Base-by-base conservation (phyloP, 202 grass and related monocot species). In the Zoysia matrella region DNA sequence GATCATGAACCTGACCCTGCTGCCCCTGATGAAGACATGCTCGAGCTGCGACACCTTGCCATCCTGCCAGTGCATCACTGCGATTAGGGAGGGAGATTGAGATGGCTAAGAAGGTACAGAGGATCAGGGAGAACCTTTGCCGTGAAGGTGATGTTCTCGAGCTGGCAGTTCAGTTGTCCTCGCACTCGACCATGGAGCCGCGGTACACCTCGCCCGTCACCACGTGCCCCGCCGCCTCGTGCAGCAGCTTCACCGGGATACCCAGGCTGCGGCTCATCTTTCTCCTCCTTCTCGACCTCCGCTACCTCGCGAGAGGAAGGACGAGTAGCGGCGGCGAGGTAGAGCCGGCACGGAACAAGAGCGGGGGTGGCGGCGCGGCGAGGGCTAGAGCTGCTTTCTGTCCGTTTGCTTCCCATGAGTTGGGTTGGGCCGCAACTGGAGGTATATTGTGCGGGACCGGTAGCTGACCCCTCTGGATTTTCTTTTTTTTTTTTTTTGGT, bases 101-200 rank as follows among this genome's bases (percentile, higher is more conserved):
- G 22, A 22, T 22, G 22, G 22, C 22, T 22, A 22, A 22, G 22
- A 22, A 22, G 22, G 22, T 22, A 22, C 22, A 22, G 22, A 22
- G 22, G 22, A 22, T 22, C 22, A 22, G 22, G 22, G 22, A 22
- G 22, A 22, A 93, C 91, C 87, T 91, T 99, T 3, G 91, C 89
- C 6, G 91, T 96, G 91, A 87, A 99, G 81, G 91, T 94, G 83
- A 96, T 95, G 75, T 74, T 92, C 6, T 96, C 89, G 46, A 99
- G 87, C 69, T 96, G 89, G 89, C 97, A 99, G 83, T 96, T 99
- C 97, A 96, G 93, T 99, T 99, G 86, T 99, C 97, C 89, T 99
- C 91, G 87, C 93, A 99, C 83, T 99, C 97, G 60, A 96, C 73
- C 85, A 96, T 73, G 83, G 83, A 76, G 15, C 97, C 91, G 16